Evolutionary conservation across 2,329 filamentous ascomycete species (phyloP), one percentile per base, ranked within the genome.

Genomic region (Penicillium sp.): DNA sequence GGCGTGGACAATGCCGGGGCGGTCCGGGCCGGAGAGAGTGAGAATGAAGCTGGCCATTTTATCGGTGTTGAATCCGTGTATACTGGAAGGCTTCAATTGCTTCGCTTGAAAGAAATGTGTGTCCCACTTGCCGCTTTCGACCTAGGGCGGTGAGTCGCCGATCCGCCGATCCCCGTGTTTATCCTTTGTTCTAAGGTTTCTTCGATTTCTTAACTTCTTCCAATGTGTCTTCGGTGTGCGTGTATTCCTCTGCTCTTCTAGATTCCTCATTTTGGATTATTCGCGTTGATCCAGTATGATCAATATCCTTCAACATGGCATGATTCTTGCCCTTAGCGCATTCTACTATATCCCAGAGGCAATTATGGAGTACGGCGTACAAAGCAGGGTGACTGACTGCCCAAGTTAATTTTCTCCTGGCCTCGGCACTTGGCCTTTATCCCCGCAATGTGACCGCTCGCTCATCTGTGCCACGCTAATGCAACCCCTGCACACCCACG

Each of bases 21-120:
- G 88, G 78, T 94, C 90, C 49, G 90, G 89, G 77, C 90, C 93
- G 50, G 89, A 91, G 59, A 94, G 82, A 27, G 90, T 93, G 64
- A 94, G 84, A 71, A 90, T 87, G 75, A 89, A 84, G 71, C 87
- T 85, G 64, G 59, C 67, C 69, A 74, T 73, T 54, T 52, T 67
- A 67, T 36, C 46, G 52, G 56, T 66, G 66, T 68, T 70, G 67
- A 67, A 67, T 60, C 63, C 56, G 56, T 22, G 32, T 40, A 16
- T 10, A 18, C n/a, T 10, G 2, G 2, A 40, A 40, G 38, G n/a
- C 38, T 16, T 38, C 14, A 40, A 40, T 40, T 40, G 38, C 38
- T 36, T 36, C 34, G 34, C 38, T 21, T 21, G 34, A 14, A 47
- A 36, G 29, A 46, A 50, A 40, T 22, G 36, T 43, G 43, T 43